Evolutionary conservation across 2,329 filamentous ascomycete genomes (phyloP), one percentile per base, ranked within the genome.

Genomic region (Talaromyces amestolkiae): DNA sequence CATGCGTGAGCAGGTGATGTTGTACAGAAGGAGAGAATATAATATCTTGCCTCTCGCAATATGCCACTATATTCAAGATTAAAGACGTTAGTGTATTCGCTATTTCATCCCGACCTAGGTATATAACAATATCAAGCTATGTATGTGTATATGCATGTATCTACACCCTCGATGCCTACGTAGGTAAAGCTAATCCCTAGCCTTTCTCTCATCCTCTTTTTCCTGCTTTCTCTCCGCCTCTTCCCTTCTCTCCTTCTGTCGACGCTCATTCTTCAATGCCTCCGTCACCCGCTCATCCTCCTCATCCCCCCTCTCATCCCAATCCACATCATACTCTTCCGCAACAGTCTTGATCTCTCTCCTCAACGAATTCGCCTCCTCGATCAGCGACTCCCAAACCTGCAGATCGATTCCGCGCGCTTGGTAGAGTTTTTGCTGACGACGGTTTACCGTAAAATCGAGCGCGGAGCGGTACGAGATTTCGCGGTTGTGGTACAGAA

Each of bases 401-500:
- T 84, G 82, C 24, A 91, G 75, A 72, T 97, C 89, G 70, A 97
- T 92, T 0, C 91, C 91, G 11, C 87, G 86, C 51, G 84, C 81
- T 70, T 90, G 84, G 75, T 97, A 97, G 11, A 97, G 81, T 61
- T 88, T 87, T 63, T 86, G 85, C 77, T 96, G 93, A 5, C 93
- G 86, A 41, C 88, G 85, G 43, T 87, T 91, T 43, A 97, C 90
- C 7, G 93, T 97, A 63, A 96, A 85, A 75, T 96, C 93, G 80
- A 97, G 87, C 33, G 93, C 92, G 2, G 89, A 89, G 70, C 91
- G 89, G 81, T 97, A 97, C 69, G 87, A 91, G 11, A 96, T 88
- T 78, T 97, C 93, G 22, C 91, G 87, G 79, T 93, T 96, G 80
- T 97, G 91, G 78, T 93, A 96, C 13, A 97, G 81, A 76, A 97